Evolutionary conservation across 495 filamentous ascomycete genomes (phyloP).

Genomic region (Aspergillus heteromorphus): DNA sequence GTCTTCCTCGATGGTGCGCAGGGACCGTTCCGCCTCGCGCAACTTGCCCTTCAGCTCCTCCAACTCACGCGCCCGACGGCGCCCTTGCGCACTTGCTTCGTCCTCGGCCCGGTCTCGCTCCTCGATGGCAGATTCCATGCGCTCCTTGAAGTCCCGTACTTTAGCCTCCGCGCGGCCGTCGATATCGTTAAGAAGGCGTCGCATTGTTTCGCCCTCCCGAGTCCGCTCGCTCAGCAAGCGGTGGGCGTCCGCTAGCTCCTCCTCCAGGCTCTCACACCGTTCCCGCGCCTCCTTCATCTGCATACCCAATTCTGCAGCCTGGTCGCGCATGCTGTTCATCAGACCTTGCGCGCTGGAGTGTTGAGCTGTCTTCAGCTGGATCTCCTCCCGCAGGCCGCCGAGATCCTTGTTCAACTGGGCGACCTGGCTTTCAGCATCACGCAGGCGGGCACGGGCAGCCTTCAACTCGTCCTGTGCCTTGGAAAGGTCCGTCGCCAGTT

Average conservation of each 20-base stretch:
- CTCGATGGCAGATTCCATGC: slow-evolving; percentile 82
- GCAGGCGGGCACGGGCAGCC: slow-evolving; percentile 55
- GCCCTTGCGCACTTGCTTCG: slow-evolving; percentile 70
- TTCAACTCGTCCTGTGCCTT: slow-evolving; percentile 65
- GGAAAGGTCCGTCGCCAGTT: slow-evolving; percentile 58
- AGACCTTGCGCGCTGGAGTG: slow-evolving; percentile 77
- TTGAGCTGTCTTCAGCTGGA: slow-evolving; percentile 78
- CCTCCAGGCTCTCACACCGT: slow-evolving; percentile 82
- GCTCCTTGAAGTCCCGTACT: slow-evolving; percentile 80
- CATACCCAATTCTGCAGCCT: slow-evolving; percentile 79
- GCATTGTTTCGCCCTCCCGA: slow-evolving; percentile 95
- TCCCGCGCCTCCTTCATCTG: slow-evolving; percentile 87
- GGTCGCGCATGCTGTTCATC: slow-evolving; percentile 87
- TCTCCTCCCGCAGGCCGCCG: slow-evolving; percentile 67
- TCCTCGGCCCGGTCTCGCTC: slow-evolving; percentile 92
- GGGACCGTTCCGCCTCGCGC: slow-evolving; percentile 72
- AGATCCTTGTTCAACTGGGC: slow-evolving; percentile 59
- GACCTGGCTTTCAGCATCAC: slow-evolving; percentile 66
- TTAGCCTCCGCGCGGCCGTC: slow-evolving; percentile 75
- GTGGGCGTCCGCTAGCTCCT: slow-evolving; percentile 85
- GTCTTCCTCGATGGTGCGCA: slow-evolving; percentile 64
- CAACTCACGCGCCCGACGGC: slow-evolving; percentile 71
- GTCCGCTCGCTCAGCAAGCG: slow-evolving; percentile 84
- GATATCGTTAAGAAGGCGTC: slow-evolving; percentile 78
- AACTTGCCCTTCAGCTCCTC: slow-evolving; percentile 78